A percentile compares a stretch with the other conserved stretches of the same genome.
Evolutionary conservation across 768 basidiomycete species (phyloP).

Genomic region (Cystobasidium tubakii): DNA sequence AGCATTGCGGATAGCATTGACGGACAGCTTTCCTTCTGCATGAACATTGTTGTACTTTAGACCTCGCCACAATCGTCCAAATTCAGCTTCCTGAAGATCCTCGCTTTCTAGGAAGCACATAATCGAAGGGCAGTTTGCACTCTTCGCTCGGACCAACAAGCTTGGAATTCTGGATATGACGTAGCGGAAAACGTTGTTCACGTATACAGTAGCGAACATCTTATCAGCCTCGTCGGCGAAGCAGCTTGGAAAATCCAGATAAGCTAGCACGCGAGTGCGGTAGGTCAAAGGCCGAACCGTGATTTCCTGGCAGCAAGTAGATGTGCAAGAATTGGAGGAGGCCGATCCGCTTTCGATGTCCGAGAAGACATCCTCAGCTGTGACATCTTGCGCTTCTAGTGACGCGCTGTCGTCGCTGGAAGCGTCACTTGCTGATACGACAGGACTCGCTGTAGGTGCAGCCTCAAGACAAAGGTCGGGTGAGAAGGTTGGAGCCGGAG

Average conservation of each 20-base stretch:
- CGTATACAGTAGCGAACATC: neutral
- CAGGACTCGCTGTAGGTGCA: neutral
- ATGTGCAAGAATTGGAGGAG: constrained; percentile 25
- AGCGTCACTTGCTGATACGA: neutral
- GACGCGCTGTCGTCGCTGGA: neutral
- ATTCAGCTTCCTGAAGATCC: constrained; percentile 4
- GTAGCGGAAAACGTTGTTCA: constrained; percentile 28
- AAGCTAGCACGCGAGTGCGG: constrained; percentile 15
- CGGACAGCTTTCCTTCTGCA: constrained; percentile 26
- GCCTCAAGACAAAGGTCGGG: neutral
- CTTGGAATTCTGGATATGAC: constrained; percentile 20
- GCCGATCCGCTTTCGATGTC: constrained; percentile 13
- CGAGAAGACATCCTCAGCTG: constrained; percentile 19
- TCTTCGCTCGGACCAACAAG: constrained; percentile 17
- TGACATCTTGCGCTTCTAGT: neutral
- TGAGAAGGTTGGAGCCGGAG: neutral
- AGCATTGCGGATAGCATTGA: constrained; percentile 25
- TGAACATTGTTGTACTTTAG: constrained; percentile 28
- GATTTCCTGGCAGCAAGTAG: constrained; percentile 4
- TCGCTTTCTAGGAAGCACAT: constrained; percentile 16
- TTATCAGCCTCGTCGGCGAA: neutral
- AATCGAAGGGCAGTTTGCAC: neutral
- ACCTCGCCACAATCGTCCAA: constrained; percentile 26
- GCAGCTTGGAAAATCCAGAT: constrained; percentile 9
- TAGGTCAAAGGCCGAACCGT: neutral